Percentiles rank a stretch among this genome's conserved stretches.
Evolutionary conservation across 2,329 filamentous ascomycete genomes (phyloP).

Genomic region (Hypoxylon sp.): DNA sequence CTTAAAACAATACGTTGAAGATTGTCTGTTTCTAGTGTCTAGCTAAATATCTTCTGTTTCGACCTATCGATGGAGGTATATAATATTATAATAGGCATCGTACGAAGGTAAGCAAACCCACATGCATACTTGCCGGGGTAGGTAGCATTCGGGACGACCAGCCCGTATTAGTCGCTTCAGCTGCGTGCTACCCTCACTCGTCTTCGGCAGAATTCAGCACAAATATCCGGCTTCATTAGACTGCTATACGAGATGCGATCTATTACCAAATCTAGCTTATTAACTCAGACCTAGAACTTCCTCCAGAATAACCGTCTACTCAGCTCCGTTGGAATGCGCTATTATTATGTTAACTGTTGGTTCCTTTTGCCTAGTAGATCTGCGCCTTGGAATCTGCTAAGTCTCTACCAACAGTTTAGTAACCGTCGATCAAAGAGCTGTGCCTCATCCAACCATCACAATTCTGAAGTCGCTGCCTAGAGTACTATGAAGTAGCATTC

Average conservation of each 20-base stretch:
- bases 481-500: too few species aligned
- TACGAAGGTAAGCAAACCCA: too few species aligned
- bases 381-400: too few species aligned
- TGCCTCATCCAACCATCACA: neutral
- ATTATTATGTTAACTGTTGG: slow-evolving; percentile 14
- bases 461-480: slow-evolving; percentile 7
- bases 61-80: too few species aligned
- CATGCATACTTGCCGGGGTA: slow-evolving; percentile 23
- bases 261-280: neutral
- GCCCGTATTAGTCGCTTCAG: slow-evolving; percentile 22
- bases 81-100: too few species aligned
- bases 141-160: slow-evolving; percentile 21
- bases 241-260: slow-evolving; percentile 10
- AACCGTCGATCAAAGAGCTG: neutral
- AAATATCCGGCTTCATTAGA: slow-evolving; percentile 26
- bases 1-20: too few species aligned
- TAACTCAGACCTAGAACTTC: neutral
- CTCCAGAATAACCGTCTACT: too few species aligned
- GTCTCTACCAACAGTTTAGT: too few species aligned
- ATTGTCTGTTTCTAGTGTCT: too few species aligned
- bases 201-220: slow-evolving; percentile 25
- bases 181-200: slow-evolving; percentile 27
- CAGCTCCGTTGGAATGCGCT: too few species aligned
- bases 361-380: too few species aligned
- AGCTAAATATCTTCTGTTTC: too few species aligned